Evolutionary conservation across 1,139 yeast genomes (phyloP).

Genomic region (Taphrina deformans): DNA sequence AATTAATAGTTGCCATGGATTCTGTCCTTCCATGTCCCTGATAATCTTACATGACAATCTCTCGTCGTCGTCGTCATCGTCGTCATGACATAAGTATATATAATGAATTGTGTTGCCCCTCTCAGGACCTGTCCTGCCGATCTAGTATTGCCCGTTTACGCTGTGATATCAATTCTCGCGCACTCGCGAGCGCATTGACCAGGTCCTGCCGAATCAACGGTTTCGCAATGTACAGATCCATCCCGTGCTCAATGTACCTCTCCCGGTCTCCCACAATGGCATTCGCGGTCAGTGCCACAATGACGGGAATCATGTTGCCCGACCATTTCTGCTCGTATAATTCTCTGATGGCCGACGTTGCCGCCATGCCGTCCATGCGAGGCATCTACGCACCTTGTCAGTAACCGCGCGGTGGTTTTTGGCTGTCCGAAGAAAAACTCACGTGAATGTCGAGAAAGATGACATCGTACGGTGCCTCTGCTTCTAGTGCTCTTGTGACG

Average conservation of each 20-base stretch:
- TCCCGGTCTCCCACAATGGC: constrained; percentile 87
- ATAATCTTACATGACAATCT: too few relatives aligned
- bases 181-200: not conserved
- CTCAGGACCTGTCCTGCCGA: too few relatives aligned
- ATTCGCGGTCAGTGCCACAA: constrained; percentile 91
- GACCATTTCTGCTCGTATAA: constrained; percentile 45
- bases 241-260: constrained; percentile 79
- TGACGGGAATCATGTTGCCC: constrained; percentile 41
- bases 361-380: constrained; percentile 32
- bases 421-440: not conserved
- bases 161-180: not conserved
- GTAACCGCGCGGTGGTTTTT: too few relatives aligned
- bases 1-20: not conserved
- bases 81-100: too few relatives aligned
- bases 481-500: constrained; percentile 39
- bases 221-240: constrained; percentile 85
- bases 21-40: too few relatives aligned
- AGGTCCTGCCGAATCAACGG: constrained; percentile 49
- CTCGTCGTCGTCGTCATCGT: too few relatives aligned
- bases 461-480: constrained; percentile 55
- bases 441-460: constrained; percentile 32
- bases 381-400: constrained; percentile 24
- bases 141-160: not conserved
- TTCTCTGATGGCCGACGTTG: constrained; percentile 51
- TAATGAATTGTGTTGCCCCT: too few relatives aligned